Evolutionary conservation across 768 basidiomycete genomes (phyloP), one percentile per base, ranked within the genome.

Genomic region (Harrya chromipes): DNA sequence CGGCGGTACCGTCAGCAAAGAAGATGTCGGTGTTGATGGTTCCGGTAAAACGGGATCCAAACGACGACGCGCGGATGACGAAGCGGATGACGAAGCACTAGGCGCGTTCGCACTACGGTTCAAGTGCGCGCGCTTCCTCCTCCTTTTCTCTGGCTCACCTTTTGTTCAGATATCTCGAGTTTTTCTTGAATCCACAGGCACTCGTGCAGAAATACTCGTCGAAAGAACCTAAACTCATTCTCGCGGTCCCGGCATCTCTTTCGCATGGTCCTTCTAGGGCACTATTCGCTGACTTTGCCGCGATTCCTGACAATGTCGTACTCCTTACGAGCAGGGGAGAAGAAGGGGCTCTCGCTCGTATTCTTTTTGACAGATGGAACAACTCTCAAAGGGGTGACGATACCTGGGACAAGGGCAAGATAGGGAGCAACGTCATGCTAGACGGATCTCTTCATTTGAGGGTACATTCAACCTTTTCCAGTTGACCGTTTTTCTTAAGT

Each of bases 1-100:
- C 54, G 97, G 97, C 10, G 95, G 97, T 1, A 93, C 90, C 13
- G 84, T 97, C 46, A 90, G 85, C 59, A 92, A 92, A 62, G 91
- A 94, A 59, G 93, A 95, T 53, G 87, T 90, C 1, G 87, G 90
- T 3, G 90, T 89, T 64, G 87, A 89, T 26, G 82, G 79, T 7
- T 76, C 75, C 23, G 74, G 78, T 27, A 75, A 76, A 40, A 76
- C 75, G 17, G 75, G 78, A 34, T 75, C 79, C 36, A 72, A 74
- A 45, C 72, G 74, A 50, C 77, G 81, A 54, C 72, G 84, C 52
- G 73, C 76, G 6, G 84, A 85, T 44, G 84, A 87, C 5, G 85
- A 87, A 33, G 84, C 73, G 1, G 87, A 91, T 10, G 90, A 94
- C 31, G 88, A 90, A 51, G 89, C 88, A 1, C 66, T 91, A 17